These are phyloP conservation scores for Malus hybrid DNA, from an alignment of 331 rosid species.

Conservation along the genomic window DNA sequence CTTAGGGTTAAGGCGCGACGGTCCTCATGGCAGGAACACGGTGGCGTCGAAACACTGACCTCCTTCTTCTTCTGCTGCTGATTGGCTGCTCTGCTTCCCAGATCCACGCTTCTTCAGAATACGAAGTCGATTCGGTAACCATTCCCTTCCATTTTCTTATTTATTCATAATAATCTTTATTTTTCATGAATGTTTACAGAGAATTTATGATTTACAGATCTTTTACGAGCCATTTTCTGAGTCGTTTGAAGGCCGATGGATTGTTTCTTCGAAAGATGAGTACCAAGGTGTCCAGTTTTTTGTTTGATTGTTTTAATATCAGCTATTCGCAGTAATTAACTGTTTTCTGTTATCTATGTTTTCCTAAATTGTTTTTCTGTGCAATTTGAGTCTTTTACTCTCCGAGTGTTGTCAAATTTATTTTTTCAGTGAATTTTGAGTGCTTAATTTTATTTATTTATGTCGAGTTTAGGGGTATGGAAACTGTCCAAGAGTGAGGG, in stretches of 20 bases:
- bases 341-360: background rate
- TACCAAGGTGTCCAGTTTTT: conserved; percentile 39
- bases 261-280: conserved; percentile 55
- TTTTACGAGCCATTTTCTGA: conserved; percentile 85
- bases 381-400: too few species aligned
- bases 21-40: background rate
- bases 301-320: background rate
- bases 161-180: background rate
- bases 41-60: background rate
- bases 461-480: conserved; percentile 66
- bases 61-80: background rate
- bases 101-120: conserved; percentile 17
- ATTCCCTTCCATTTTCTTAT: background rate
- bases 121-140: conserved; percentile 31
- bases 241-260: conserved; percentile 66
- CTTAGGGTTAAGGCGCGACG: background rate
- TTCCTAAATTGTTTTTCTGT: background rate
- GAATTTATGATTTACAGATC: conserved; percentile 33
- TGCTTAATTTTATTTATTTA: background rate
- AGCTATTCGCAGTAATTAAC: background rate
- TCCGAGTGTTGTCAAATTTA: background rate
- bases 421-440: background rate
- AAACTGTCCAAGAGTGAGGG: conserved; percentile 51
- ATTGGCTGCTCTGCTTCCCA: conserved; percentile 13
- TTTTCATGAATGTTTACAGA: background rate